These are phyloP conservation scores for Entoloma clypeatum DNA, from an alignment of 1,284 basidiomycete species.

Conservation along the genomic window DNA sequence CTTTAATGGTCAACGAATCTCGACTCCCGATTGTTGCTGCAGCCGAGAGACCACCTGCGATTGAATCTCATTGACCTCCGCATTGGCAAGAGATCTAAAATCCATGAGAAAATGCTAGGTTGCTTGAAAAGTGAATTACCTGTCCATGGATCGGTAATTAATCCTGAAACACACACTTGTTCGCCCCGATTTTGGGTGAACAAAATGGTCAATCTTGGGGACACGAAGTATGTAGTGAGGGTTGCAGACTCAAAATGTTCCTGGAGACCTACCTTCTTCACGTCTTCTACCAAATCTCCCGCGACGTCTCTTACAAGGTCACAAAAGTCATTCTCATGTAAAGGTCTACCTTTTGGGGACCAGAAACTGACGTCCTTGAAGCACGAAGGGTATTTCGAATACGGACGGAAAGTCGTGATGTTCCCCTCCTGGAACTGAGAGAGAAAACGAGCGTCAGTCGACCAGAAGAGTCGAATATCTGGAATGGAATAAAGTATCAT, in stretches of 20 bases:
- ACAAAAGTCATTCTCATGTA: slow-evolving; percentile 97
- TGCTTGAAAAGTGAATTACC: slow-evolving; percentile 40
- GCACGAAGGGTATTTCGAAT: slow-evolving; percentile 87
- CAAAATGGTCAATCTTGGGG: slow-evolving; percentile 84
- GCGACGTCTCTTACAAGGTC: slow-evolving; percentile 91
- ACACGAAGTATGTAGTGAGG: neutral
- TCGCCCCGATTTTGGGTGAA: slow-evolving; percentile 83
- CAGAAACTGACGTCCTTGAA: slow-evolving; percentile 94
- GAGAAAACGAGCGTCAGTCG: slow-evolving; percentile 82
- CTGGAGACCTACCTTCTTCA: slow-evolving; percentile 61
- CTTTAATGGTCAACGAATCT: slow-evolving; percentile 60
- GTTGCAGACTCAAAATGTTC: neutral
- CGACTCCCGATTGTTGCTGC: slow-evolving; percentile 64
- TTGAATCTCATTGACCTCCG: slow-evolving; percentile 84
- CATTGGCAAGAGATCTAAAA: slow-evolving; percentile 79
- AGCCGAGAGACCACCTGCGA: slow-evolving; percentile 50
- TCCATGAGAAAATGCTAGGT: slow-evolving; percentile 2
- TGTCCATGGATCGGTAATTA: slow-evolving; percentile 96
- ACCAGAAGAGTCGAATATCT: slow-evolving; percentile 99
- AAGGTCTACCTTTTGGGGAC: slow-evolving; percentile 49
- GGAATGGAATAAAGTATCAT: slow-evolving; percentile 98
- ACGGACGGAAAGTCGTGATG: slow-evolving; percentile 80
- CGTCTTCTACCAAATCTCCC: slow-evolving; percentile 90
- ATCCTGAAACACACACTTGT: slow-evolving; percentile 87
- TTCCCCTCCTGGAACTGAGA: slow-evolving; percentile 79